Percentiles rank a stretch among this genome's conserved stretches.
Conservation (phyloP, 345 rosid genomes). For the Microthlaspi erraticum region DNA sequence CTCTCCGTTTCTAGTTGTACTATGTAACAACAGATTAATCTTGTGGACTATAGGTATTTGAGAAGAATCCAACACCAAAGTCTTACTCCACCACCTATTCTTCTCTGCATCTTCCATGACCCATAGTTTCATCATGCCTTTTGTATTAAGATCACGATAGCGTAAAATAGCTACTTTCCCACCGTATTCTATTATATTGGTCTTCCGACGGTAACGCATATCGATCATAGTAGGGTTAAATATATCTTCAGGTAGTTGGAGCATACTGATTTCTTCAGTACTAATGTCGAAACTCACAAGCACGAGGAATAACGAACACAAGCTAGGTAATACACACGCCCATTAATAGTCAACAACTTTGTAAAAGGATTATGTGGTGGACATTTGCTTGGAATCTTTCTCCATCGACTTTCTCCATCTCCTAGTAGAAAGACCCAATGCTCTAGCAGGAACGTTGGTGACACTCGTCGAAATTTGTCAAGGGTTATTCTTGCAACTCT, state of each 20-base stretch:
- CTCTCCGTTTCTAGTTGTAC: constrained; percentile 20
- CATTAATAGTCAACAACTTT: neutral
- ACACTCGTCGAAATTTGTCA: no score
- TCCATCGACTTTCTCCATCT: constrained; percentile 19
- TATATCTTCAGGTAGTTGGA: constrained; percentile 19
- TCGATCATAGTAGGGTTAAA: no score
- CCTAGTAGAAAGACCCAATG: constrained; percentile 30
- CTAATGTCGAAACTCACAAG: constrained; percentile 4
- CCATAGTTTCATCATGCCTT: constrained; percentile 9
- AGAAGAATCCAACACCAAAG: constrained; percentile 17
- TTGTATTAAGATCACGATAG: neutral
- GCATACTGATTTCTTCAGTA: constrained; percentile 18
- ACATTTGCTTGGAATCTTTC: constrained; percentile 3
- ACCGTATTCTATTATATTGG: neutral
- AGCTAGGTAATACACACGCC: constrained; percentile 26
- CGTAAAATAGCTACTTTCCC: constrained; percentile 13
- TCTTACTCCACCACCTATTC: neutral
- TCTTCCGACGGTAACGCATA: no score
- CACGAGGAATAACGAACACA: neutral
- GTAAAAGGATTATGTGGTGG: neutral
- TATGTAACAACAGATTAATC: neutral
- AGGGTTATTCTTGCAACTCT: neutral
- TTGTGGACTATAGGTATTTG: neutral
- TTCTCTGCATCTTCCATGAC: constrained; percentile 14
- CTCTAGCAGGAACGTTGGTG: neutral